phyloP scores from a whole-genome alignment of 257 asterid species.

The Primulina tabacum region DNA sequence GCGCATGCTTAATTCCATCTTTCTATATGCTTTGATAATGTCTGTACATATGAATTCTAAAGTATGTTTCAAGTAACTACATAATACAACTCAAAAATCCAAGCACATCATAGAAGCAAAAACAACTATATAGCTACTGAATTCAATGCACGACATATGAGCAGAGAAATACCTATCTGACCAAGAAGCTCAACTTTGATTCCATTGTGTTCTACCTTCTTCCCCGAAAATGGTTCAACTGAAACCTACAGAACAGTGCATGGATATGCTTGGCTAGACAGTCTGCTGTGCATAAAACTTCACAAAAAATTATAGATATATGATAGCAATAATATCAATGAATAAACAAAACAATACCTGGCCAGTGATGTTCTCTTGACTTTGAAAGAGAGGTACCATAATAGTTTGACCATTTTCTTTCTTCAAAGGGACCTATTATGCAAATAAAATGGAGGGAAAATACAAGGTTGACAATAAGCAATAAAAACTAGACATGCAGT shows the following conservation, averaged over 20 bases:
- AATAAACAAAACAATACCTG: constrained; percentile 28
- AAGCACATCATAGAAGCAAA: constrained; percentile 5
- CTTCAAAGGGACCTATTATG: constrained; percentile 48
- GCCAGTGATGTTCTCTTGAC: constrained; percentile 58
- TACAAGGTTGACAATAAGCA: background rate
- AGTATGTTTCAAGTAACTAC: constrained; percentile 15
- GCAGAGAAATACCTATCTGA: constrained; percentile 73
- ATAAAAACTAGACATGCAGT: background rate
- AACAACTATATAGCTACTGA: constrained; percentile 8
- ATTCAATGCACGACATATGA: background rate
- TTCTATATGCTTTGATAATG: background rate
- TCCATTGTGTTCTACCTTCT: constrained; percentile 98
- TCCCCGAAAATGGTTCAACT: constrained; percentile 85
- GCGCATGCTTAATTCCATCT: background rate
- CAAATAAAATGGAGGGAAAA: background rate
- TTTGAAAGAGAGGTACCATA: constrained; percentile 57
- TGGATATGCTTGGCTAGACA: constrained; percentile 18
- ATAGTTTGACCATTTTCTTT: constrained; percentile 60
- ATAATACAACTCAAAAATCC: constrained; percentile 7
- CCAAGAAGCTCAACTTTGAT: constrained; percentile 99
- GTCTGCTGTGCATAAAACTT: background rate
- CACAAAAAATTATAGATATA: background rate
- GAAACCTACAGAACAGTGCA: constrained; percentile 58
- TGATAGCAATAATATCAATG: constrained; percentile 11
- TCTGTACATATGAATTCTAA: background rate